A percentile compares a stretch with the other conserved stretches of the same genome.
These are phyloP conservation scores for Neoboletus brunneissimus DNA, from an alignment of 768 basidiomycete genomes.

Conservation along the genomic window DNA sequence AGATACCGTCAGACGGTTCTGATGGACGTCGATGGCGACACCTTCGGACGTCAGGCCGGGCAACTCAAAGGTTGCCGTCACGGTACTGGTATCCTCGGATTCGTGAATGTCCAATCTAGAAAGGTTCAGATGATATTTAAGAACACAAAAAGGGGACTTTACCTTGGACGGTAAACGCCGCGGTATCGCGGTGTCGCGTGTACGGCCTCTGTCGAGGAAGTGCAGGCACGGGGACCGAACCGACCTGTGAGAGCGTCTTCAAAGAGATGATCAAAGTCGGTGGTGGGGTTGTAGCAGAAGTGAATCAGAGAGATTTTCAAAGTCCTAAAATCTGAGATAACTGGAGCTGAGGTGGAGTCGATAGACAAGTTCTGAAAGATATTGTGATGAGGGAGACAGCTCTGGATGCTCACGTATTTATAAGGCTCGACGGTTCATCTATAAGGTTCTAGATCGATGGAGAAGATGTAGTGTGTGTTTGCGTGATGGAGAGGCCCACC, in stretches of 20 bases:
- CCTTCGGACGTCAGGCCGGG: slow-evolving; percentile 52
- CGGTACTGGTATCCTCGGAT: slow-evolving; percentile 36
- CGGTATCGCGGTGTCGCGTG: background rate
- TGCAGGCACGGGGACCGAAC: background rate
- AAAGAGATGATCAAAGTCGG: slow-evolving; percentile 7
- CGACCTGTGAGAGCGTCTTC: slow-evolving; percentile 8
- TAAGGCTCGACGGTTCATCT: background rate
- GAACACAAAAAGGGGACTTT: accelerated
- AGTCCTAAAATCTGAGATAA: background rate
- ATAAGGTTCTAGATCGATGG: background rate
- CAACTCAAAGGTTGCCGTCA: slow-evolving; percentile 54
- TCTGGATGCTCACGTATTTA: background rate
- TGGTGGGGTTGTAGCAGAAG: slow-evolving; percentile 5
- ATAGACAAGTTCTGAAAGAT: background rate
- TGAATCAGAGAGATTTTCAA: slow-evolving; percentile 2
- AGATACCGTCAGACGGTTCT: slow-evolving; percentile 46
- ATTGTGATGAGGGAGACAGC: background rate
- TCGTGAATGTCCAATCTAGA: slow-evolving; percentile 48
- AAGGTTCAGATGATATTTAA: background rate
- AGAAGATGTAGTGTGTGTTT: background rate
- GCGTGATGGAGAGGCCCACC: background rate
- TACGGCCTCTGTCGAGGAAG: background rate
- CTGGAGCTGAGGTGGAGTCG: background rate
- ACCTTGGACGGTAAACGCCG: slow-evolving; percentile 25
- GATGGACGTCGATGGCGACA: slow-evolving; percentile 46